Conservation (phyloP, 768 basidiomycete genomes). For the Postia placenta region DNA sequence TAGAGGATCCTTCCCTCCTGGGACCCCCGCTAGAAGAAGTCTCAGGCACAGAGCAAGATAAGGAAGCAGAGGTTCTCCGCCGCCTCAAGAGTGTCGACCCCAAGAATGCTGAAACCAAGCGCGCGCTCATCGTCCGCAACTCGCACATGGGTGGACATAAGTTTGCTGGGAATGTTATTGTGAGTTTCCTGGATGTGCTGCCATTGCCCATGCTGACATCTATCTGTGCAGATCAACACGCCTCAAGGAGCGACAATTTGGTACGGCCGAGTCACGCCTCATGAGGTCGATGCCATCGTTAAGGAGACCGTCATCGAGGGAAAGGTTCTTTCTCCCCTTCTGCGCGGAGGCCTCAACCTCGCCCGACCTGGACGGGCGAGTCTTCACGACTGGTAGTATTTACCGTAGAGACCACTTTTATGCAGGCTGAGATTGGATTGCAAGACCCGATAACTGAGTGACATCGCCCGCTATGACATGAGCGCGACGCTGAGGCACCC, state of each 20-base stretch:
- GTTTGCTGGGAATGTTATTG: conserved; percentile 87
- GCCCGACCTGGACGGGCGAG: conserved; percentile 58
- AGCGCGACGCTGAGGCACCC: too few species aligned
- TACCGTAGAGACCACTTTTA: not conserved
- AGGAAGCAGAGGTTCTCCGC: conserved; percentile 47
- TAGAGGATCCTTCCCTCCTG: conserved; percentile 45
- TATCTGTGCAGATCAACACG: conserved; percentile 62
- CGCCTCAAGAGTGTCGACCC: conserved; percentile 42
- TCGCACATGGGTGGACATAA: conserved; percentile 94
- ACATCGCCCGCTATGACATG: too few species aligned
- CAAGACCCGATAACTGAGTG: too few species aligned
- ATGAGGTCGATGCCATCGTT: conserved; percentile 82
- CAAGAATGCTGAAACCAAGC: conserved; percentile 42
- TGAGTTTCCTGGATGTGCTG: conserved; percentile 35
- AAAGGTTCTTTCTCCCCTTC: conserved; percentile 73
- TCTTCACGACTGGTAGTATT: conserved; percentile 64
- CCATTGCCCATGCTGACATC: not conserved
- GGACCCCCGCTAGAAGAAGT: conserved; percentile 58
- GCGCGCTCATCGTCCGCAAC: conserved; percentile 77
- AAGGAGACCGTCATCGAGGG: conserved; percentile 84
- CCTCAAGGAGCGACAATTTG: conserved; percentile 83
- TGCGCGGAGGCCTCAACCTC: conserved; percentile 84
- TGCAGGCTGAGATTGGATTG: too few species aligned
- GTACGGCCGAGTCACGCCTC: conserved; percentile 91
- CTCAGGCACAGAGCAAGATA: conserved; percentile 42